A percentile compares a stretch with the other conserved stretches of the same genome.
These are phyloP conservation scores for Solanum virginianum DNA, from an alignment of 257 asterid species.

Conservation along the genomic window DNA sequence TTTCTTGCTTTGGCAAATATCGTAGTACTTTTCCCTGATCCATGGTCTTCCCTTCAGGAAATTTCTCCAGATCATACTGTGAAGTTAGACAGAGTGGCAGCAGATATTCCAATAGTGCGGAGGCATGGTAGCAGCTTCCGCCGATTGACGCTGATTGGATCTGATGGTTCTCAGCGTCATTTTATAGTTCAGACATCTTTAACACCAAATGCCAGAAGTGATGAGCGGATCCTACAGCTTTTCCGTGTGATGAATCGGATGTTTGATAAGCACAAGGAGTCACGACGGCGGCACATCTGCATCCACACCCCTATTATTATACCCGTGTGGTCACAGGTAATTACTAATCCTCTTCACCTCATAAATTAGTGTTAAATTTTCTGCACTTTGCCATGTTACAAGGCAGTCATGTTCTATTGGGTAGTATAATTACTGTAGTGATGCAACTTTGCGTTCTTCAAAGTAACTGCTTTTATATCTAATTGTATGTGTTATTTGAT, in stretches of 20 bases:
- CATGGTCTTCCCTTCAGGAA: slow-evolving; percentile 36
- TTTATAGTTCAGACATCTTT: slow-evolving; percentile 96
- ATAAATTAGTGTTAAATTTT: background rate
- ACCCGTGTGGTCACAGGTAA: slow-evolving; percentile 99
- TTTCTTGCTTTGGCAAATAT: background rate
- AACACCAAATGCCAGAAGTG: slow-evolving; percentile 99
- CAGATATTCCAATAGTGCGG: slow-evolving; percentile 93
- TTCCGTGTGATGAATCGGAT: slow-evolving; percentile 92
- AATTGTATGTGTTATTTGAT: background rate
- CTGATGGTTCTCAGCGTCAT: slow-evolving; percentile 98
- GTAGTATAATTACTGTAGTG: background rate
- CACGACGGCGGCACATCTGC: slow-evolving; percentile 87
- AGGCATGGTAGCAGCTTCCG: slow-evolving; percentile 99
- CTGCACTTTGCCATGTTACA: background rate
- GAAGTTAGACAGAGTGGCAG: slow-evolving; percentile 93
- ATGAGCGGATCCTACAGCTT: slow-evolving; percentile 96
- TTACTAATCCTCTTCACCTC: background rate
- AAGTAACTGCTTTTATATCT: background rate
- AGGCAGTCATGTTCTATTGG: background rate
- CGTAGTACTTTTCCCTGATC: background rate
- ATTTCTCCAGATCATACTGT: slow-evolving; percentile 97
- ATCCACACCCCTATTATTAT: slow-evolving; percentile 95
- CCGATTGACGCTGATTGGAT: slow-evolving; percentile 89
- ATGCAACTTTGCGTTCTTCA: background rate
- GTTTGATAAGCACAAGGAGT: slow-evolving; percentile 99